Evolutionary conservation across 306 rosid species (phyloP), one percentile per base, ranked within the genome.

Genomic region (Malus sylvestris): DNA sequence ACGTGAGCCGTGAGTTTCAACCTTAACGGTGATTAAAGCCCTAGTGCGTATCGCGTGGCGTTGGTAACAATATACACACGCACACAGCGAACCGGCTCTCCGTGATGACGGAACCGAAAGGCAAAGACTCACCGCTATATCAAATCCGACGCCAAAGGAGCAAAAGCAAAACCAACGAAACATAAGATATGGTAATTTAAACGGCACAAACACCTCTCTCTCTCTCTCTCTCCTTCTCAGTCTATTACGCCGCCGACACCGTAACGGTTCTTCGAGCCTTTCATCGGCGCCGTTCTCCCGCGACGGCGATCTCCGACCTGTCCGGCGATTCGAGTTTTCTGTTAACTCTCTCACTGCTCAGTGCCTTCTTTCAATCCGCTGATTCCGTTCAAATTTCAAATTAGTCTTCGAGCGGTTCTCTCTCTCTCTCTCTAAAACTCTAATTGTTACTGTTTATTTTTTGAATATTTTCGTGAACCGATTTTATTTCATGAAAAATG

Each of bases 191-290:
- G 25, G 42, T 13, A 70, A 74, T 87, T 87, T 80, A 84, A 88
- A 91, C 92, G 87, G 86, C 78, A 81, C 83, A 33, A 71, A 65
- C 46, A 27, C 29, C 76, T 11, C 73, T 15, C 49, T 65, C 77
- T 75, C 76, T 11, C 73, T 15, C 11, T 27, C 42, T 38, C 51
- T 65, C 77, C 5, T 40, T 2, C 77, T 10, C 19, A 42, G 25
- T 67, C 80, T 51, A 57, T 13, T 51, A 44, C 64, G 61, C 57
- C 82, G 86, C 92, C 89, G 89, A 85, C 87, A 85, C 19, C 83
- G 84, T 65, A 83, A 86, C 93, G 78, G 83, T 69, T 79, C 87
- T 70, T 83, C 70, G 80, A 55, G 70, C 81, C 79, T 76, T 79
- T 72, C 82, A 80, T 81, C 82, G 68, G 76, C 70, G 75, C 73